These are phyloP conservation scores for Eutrema yunnanense DNA, from an alignment of 345 rosid genomes.

Conservation along the genomic window DNA sequence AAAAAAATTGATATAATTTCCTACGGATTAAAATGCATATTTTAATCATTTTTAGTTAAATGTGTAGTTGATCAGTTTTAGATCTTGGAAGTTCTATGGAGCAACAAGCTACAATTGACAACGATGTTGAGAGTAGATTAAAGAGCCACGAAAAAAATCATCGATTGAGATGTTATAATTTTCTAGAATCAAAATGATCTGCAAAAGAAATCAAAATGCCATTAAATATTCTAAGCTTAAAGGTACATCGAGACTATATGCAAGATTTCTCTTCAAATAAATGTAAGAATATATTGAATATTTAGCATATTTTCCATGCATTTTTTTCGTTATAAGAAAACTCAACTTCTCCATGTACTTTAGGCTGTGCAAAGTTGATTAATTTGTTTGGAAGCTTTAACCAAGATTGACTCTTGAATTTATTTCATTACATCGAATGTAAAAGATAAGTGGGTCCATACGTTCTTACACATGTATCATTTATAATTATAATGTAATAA, in stretches of 20 bases:
- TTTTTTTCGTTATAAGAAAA: neutral
- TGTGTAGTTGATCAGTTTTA: neutral
- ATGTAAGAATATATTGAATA: neutral
- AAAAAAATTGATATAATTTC: too few relatives aligned
- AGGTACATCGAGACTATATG: neutral
- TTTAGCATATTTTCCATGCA: neutral
- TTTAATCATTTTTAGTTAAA: neutral
- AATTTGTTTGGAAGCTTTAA: slow-evolving; percentile 4
- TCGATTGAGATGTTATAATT: neutral
- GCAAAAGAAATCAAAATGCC: neutral
- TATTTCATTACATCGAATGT: neutral
- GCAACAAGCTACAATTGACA: neutral
- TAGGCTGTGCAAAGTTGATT: slow-evolving; percentile 12
- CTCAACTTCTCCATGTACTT: neutral
- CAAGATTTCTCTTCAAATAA: neutral
- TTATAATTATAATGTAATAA: neutral
- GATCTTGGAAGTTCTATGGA: neutral
- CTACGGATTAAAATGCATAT: neutral
- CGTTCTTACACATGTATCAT: slow-evolving; percentile 5
- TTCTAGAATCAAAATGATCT: neutral
- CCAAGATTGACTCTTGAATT: slow-evolving; percentile 15
- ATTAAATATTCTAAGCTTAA: neutral
- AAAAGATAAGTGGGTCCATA: slow-evolving; percentile 14
- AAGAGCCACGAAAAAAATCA: neutral
- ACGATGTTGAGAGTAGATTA: neutral